Conservation (phyloP, 805 yeast genomes). For the Yarrowia porcina region DNA sequence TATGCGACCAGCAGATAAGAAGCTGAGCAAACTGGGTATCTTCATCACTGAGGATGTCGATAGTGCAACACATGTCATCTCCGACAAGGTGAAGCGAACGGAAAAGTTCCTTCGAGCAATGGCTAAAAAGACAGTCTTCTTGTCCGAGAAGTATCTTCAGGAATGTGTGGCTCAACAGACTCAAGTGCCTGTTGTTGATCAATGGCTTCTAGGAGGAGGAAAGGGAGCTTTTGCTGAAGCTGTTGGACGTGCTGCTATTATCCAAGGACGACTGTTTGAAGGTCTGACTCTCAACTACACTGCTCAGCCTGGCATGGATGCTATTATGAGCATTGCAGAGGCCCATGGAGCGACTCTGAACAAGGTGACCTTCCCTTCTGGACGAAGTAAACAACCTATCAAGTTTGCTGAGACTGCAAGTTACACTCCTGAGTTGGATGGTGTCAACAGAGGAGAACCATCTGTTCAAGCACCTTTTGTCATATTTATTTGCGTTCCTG, state of each 20-base stretch:
- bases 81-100: constrained; percentile 80
- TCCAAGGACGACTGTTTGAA: constrained; percentile 43
- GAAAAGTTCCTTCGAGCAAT: constrained; percentile 78
- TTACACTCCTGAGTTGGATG: background rate
- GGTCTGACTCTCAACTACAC: constrained; percentile 55
- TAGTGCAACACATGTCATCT: constrained; percentile 51
- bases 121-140: constrained; percentile 44
- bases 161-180: constrained; percentile 29
- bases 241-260: constrained; percentile 29
- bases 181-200: constrained; percentile 32
- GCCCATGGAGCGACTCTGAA: constrained; percentile 52
- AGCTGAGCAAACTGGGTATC: constrained; percentile 52
- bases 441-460: background rate
- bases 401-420: background rate
- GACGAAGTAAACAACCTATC: background rate
- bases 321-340: constrained; percentile 53
- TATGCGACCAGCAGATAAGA: constrained; percentile 21
- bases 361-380: constrained; percentile 2
- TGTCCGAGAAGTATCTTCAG: constrained; percentile 29
- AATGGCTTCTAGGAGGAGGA: constrained; percentile 29
- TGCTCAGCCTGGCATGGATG: constrained; percentile 58
- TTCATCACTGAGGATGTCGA: constrained; percentile 42
- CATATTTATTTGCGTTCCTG: constrained; percentile 14
- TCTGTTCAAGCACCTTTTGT: background rate
- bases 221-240: constrained; percentile 14